Evolutionary conservation across 805 yeast species (phyloP).

Genomic region (Debaryomyces castellii): DNA sequence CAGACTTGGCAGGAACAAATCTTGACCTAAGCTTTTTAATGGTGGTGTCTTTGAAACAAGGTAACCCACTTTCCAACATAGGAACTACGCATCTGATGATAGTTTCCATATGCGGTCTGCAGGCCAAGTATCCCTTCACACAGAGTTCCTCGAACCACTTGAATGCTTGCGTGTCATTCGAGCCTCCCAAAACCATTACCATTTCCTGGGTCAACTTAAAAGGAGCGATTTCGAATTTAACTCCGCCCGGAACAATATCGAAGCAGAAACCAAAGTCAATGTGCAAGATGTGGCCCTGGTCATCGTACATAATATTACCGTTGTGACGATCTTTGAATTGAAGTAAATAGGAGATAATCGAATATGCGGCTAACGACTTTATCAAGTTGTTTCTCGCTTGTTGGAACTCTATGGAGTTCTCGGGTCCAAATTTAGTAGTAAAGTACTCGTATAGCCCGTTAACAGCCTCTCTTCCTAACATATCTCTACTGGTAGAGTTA

Average conservation of each 20-base stretch:
- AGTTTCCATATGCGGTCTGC: constrained; percentile 83
- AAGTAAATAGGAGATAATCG: constrained; percentile 82
- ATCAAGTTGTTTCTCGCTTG: constrained; percentile 89
- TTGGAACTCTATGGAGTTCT: constrained; percentile 84
- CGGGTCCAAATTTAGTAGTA: constrained; percentile 92
- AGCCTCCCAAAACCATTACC: constrained; percentile 96
- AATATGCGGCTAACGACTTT: constrained; percentile 91
- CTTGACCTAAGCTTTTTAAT: constrained; percentile 74
- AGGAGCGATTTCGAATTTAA: constrained; percentile 96
- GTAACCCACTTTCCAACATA: constrained; percentile 93
- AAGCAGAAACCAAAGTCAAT: constrained; percentile 98
- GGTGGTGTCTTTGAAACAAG: constrained; percentile 90
- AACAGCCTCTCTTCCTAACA: constrained; percentile 98
- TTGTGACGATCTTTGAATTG: constrained; percentile 98
- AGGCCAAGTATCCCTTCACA: constrained; percentile 85
- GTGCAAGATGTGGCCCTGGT: constrained; percentile 90
- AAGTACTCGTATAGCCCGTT: constrained; percentile 94
- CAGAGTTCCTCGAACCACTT: constrained; percentile 94
- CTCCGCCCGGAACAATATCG: constrained; percentile 99
- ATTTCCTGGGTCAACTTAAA: constrained; percentile 94
- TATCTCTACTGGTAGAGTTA: constrained; percentile 91
- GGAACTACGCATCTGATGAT: constrained; percentile 85
- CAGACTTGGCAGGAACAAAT: constrained; percentile 78
- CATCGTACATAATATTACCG: constrained; percentile 96
- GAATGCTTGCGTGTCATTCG: constrained; percentile 78